phyloP scores from a whole-genome alignment of 169 alveolate genomes.

The Cyclospora cayetanensis region DNA sequence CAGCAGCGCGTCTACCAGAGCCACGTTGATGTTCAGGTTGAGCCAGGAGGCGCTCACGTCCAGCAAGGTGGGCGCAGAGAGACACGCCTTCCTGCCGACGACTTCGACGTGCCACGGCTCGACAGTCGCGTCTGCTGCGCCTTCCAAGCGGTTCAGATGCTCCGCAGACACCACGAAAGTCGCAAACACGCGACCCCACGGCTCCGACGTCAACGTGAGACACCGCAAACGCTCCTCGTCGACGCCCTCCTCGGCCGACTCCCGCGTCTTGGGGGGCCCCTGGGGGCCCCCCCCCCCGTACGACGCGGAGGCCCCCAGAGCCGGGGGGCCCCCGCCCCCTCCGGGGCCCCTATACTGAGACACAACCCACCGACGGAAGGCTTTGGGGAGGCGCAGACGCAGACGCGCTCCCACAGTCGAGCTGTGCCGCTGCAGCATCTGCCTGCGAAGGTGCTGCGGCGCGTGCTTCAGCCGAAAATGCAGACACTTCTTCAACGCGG shows the following conservation, averaged over 20 bases:
- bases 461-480: constrained; percentile 4
- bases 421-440: background rate
- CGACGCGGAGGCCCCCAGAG: background rate
- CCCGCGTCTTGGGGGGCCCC: background rate
- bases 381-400: background rate
- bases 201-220: background rate
- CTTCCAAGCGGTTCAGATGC: constrained; percentile 50
- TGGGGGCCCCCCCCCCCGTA: constrained; percentile 1
- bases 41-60: constrained; percentile 57
- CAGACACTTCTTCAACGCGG: background rate
- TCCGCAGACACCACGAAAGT: background rate
- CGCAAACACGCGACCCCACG: background rate
- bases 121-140: constrained; percentile 37
- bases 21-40: constrained; percentile 55
- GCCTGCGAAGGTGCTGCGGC: background rate
- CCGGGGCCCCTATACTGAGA: constrained; percentile 7
- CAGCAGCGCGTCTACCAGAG: constrained; percentile 50
- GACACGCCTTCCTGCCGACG: constrained; percentile 58
- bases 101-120: constrained; percentile 62
- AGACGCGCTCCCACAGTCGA: background rate
- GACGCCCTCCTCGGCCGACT: background rate
- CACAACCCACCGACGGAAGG: constrained; percentile 14
- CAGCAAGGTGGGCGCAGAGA: background rate
- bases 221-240: background rate
- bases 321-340: background rate